Base-by-base conservation (phyloP, 1,284 basidiomycete genomes). In the Vanrija pseudolonga region DNA sequence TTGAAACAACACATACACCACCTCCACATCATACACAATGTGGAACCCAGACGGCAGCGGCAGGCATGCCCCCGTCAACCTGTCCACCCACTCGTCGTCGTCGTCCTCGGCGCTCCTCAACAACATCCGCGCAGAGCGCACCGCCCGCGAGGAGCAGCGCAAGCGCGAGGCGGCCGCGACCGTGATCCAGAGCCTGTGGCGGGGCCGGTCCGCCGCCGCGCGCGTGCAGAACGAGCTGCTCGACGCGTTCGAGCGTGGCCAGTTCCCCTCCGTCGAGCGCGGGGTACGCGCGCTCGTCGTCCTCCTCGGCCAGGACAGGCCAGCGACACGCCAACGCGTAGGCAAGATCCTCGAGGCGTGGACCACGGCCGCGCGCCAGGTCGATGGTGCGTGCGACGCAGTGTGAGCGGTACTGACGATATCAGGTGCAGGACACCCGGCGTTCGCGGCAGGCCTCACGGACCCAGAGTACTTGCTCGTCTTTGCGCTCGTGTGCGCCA, bases 121-220 rank as follows among this genome's bases (percentile, higher is more conserved):
- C 20, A 56, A 56, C 7, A 62, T 75, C 45, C 59, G 71, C 49
- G 65, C 66, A 1, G 67, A 76, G 50, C 63, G 74, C 17, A 57
- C 57, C 19, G 64, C 63, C 2, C 50, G 75, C 26, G 74, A 76
- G 57, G 53, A 64, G 15, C 48, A 56, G 18, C 56, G 71, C 6
- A 53, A 48, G n/a, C 59, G 68, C 36, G 67, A 72, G 20, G 44
- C 53, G 9, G 64, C 70, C 1, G 71, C 71, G 0, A 37, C 61
- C 6, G 44, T 50, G 0, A 66, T 77, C 6, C 75, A 77, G 57
- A 56, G 65, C n/a, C 53, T 69, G 17, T 77, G 72, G 73, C 54
- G 74, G 41, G 73, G 72, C 0, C 57, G 66, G 8, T 47, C 47
- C 22, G 47, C 46, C 15, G 61, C 59, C 0, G 37, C 22, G 9